Evolutionary conservation across 371 early-diverging fungal genomes (phyloP).

Genomic region (Mortierella sp.): DNA sequence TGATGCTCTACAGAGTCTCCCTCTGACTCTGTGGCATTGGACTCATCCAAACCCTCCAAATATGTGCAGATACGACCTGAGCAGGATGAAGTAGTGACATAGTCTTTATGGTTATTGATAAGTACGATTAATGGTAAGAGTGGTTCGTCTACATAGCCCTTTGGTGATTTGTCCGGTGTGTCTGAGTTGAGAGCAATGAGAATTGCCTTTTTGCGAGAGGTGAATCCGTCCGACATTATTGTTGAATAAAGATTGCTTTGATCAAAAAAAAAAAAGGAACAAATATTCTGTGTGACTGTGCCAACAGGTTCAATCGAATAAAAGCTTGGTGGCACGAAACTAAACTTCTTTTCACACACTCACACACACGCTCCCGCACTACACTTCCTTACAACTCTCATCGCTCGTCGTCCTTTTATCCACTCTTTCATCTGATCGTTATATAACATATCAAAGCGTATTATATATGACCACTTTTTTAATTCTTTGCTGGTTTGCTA

Average conservation of each 20-base stretch:
- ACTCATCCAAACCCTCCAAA: conserved; percentile 60
- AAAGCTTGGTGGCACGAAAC: no score
- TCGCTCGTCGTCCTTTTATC: no score
- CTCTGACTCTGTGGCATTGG: conserved; percentile 16
- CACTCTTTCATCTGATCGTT: no score
- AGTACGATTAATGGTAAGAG: conserved; percentile 67
- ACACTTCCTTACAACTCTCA: no score
- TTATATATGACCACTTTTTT: no score
- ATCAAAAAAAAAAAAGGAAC: background rate
- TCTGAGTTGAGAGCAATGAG: conserved; percentile 67
- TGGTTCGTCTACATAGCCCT: conserved; percentile 73
- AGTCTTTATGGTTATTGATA: conserved; percentile 65
- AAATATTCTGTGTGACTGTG: background rate
- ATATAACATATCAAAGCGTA: no score
- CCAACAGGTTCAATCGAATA: no score
- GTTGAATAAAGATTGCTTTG: background rate
- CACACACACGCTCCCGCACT: no score
- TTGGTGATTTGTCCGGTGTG: conserved; percentile 72
- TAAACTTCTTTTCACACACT: no score
- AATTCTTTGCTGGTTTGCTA: no score
- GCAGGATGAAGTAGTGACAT: conserved; percentile 74
- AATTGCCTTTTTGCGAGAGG: conserved; percentile 59
- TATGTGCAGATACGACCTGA: conserved; percentile 72
- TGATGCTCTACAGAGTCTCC: background rate
- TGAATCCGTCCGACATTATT: conserved; percentile 43